These are phyloP conservation scores for Paxillus involutus DNA, from an alignment of 768 basidiomycete genomes.

Conservation along the genomic window DNA sequence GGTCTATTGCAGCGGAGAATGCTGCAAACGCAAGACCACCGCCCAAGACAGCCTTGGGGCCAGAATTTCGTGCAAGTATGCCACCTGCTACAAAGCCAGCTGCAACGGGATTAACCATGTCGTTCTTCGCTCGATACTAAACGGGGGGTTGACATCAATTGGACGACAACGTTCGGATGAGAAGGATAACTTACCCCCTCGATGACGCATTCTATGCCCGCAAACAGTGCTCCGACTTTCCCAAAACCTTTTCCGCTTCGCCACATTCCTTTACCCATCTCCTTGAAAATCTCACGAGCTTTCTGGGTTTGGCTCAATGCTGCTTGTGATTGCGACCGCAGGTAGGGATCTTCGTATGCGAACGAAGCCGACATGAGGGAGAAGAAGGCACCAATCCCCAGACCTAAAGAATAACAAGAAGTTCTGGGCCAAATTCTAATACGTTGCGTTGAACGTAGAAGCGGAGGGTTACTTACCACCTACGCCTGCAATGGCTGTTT, in stretches of 20 bases:
- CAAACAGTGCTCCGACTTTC: conserved; percentile 90
- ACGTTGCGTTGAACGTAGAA: neutral
- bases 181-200: conserved; percentile 70
- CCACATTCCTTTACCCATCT: conserved; percentile 95
- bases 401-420: conserved; percentile 48
- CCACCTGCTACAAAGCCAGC: conserved; percentile 90
- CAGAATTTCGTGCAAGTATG: conserved; percentile 82
- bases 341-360: conserved; percentile 90
- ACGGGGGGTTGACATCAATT: neutral
- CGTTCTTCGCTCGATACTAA: conserved; percentile 95
- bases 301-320: conserved; percentile 70
- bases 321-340: conserved; percentile 60
- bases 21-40: conserved; percentile 92
- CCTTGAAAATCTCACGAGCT: conserved; percentile 81
- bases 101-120: conserved; percentile 87
- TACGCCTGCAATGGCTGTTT: conserved; percentile 77
- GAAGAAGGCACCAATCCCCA: conserved; percentile 93
- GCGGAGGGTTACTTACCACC: conserved; percentile 57
- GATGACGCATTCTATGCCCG: conserved; percentile 94
- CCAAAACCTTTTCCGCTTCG: conserved; percentile 87
- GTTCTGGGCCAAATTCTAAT: conserved; percentile 4
- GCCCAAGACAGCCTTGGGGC: conserved; percentile 82
- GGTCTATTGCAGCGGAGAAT: conserved; percentile 89
- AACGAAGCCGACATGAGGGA: conserved; percentile 95
- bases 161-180: neutral